Base-by-base conservation (phyloP, 352 stramenopile species). In the Pythium vanterpoolii region DNA sequence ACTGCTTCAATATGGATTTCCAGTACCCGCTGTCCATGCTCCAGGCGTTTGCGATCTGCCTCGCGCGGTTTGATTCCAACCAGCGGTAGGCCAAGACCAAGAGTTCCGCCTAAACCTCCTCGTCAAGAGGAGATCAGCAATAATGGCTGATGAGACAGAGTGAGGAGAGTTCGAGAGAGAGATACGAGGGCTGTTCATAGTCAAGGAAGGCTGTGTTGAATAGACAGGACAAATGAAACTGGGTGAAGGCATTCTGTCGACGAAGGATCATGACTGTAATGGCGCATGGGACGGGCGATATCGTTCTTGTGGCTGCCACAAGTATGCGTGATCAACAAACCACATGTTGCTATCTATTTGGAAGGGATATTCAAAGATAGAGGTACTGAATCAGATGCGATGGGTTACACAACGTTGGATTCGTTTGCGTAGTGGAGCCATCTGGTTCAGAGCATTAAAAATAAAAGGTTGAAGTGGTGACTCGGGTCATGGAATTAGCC, bases 1-100 rank as follows among this genome's bases (percentile, higher is more conserved):
- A 98, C 71, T 96, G 90, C 71, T 98, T 97, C 77, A 97, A 97
- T 69, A 95, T 98, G 82, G 91, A 98, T 69, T 96, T 96, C 63
- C 84, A 95, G 65, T 97, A 96, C 72, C 92, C 92, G 21, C 72
- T 98, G 24, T 96, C 86, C 21, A 86, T 96, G 76, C 69, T 98
- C 2, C 89, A 97, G 72, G 91, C 90, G 0, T 98, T 98, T 52
- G 92, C 85, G 18, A 97, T 98, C 62, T 90, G 84, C 57, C 78
- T 98, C 56, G 93, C 79, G 55, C 80, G 93, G 33, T 98, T 98
- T 58, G 90, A 97, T 69, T 93, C 83, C 24, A 95, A 96, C 65
- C 84, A 91, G 57, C 56, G 76, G 60, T 89, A 83, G 51, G 21
- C 28, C 45, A 58, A n/a, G n/a, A n/a, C n/a, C n/a, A n/a, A 38